Evolutionary conservation across 257 asterid genomes (phyloP).

Genomic region (Nicotiana noctiflora): DNA sequence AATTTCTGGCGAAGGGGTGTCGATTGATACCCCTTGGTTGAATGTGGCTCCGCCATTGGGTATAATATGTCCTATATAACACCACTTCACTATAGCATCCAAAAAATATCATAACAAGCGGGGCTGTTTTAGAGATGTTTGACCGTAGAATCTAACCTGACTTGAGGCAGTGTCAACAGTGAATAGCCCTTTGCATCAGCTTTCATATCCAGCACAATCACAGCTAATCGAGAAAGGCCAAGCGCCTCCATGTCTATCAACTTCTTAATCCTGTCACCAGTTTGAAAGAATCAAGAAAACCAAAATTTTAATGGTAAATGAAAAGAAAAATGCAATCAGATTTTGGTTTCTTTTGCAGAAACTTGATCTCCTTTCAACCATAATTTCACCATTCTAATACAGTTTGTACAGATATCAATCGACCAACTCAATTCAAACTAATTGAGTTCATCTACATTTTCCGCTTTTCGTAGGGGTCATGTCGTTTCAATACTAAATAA

Average conservation of each 20-base stretch:
- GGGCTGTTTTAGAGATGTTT: no score
- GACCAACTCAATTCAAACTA: not conserved
- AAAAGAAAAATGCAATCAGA: not conserved
- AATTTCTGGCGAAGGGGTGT: no score
- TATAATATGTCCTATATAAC: no score
- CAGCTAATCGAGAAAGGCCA: slow-evolving; percentile 67
- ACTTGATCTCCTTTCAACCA: not conserved
- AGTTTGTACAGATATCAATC: not conserved
- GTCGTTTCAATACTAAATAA: not conserved
- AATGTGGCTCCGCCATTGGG: no score
- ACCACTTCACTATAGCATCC: no score
- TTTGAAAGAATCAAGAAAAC: not conserved
- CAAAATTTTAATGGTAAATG: not conserved
- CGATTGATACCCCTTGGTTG: no score
- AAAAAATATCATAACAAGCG: no score
- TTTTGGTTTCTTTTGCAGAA: not conserved
- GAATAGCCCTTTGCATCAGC: slow-evolving; percentile 91
- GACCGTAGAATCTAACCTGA: slow-evolving; percentile 48
- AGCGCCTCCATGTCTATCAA: slow-evolving; percentile 78
- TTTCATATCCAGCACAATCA: slow-evolving; percentile 80
- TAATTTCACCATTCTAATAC: not conserved
- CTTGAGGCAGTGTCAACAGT: slow-evolving; percentile 85
- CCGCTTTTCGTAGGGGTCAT: not conserved
- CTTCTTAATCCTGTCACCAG: slow-evolving; percentile 68
- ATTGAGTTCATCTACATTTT: not conserved